Percentiles rank a stretch among this genome's conserved stretches.
Conservation (phyloP, 2,329 filamentous ascomycete genomes). For the Teratosphaeriaceae sp. region DNA sequence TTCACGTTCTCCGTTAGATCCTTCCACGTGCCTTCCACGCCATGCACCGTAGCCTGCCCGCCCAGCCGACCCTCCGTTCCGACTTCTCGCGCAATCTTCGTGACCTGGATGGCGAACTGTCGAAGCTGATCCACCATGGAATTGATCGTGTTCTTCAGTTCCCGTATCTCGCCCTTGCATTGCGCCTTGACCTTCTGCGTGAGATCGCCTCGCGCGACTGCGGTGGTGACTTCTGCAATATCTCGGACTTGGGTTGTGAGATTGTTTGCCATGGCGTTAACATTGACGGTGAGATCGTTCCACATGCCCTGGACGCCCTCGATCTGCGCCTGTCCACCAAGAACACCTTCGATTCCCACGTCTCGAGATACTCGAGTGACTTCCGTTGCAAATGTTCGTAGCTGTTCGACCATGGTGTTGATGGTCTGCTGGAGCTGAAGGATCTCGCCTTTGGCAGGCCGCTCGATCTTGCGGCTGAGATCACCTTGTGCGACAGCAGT, state of each 20-base stretch:
- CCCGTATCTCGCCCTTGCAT: constrained; percentile 47
- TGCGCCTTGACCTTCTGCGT: constrained; percentile 47
- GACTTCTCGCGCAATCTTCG: constrained; percentile 47
- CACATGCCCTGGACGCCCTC: constrained; percentile 61
- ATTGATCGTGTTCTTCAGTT: constrained; percentile 48
- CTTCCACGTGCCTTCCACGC: constrained; percentile 49
- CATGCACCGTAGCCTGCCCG: constrained; percentile 47
- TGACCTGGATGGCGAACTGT: constrained; percentile 48
- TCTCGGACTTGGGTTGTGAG: constrained; percentile 48
- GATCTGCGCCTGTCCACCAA: constrained; percentile 58
- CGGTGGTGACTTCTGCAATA: constrained; percentile 47
- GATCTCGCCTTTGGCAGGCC: constrained; percentile 91
- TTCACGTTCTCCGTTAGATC: constrained; percentile 50
- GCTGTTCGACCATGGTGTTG: constrained; percentile 60
- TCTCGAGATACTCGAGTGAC: constrained; percentile 59
- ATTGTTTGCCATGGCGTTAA: constrained; percentile 49
- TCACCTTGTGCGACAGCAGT: constrained; percentile 89
- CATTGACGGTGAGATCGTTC: constrained; percentile 55
- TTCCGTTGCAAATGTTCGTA: constrained; percentile 60
- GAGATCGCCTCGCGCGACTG: constrained; percentile 46
- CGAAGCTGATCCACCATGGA: constrained; percentile 48
- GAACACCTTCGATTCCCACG: constrained; percentile 57
- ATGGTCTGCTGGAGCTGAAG: constrained; percentile 87
- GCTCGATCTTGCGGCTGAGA: constrained; percentile 90
- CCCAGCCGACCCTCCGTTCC: constrained; percentile 46